Evolutionary conservation across 139 green algal species (phyloP), one percentile per base, ranked within the genome.

Genomic region (Chlorella sp.): DNA sequence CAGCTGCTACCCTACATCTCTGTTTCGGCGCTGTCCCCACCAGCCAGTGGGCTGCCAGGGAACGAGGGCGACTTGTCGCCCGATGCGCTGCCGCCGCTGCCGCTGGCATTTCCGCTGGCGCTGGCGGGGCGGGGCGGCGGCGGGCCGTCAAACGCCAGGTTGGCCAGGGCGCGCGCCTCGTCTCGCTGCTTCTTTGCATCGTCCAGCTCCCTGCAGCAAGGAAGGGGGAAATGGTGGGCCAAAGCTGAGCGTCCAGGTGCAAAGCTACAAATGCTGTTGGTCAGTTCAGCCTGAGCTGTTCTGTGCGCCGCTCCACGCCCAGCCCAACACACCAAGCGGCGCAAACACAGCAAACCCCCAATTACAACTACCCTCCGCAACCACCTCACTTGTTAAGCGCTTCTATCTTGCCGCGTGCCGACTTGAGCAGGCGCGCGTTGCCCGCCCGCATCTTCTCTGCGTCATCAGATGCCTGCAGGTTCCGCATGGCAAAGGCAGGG

Each of bases 371-470:
- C 28, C 3, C 62, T 70, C 28, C 28, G 65, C 65, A 30, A 28
- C 3, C 4, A 30, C 30, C 72, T 54, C 72, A 78, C 72, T 54
- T 78, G 0, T 32, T 78, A 7, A 78, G 72, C 72, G 46, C 28
- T 13, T 46, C 44, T 13, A 78, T 78, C 72, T 78, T 78, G 28
- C 0, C 13, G 28, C 30, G 28, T 5, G 72, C 72, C 28, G 72
- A 78, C 72, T 41, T 13, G 9, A 78, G 72, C 72, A 78, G 72
- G 36, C 72, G 72, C 43, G 44, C 44, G 43, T 78, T 78, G 44
- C 72, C 72, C 43, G 22, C 43, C 13, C 72, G 72, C 72, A 78
- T 60, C 72, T 22, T 60, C 72, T 78, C 43, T 6, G n/a, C 72
- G 32, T 60, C 43, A 11, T 32, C 43, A 28, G 38, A 26, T 8